Base-by-base conservation (phyloP, 2,329 filamentous ascomycete species). In the Teratosphaeria gauchensis region DNA sequence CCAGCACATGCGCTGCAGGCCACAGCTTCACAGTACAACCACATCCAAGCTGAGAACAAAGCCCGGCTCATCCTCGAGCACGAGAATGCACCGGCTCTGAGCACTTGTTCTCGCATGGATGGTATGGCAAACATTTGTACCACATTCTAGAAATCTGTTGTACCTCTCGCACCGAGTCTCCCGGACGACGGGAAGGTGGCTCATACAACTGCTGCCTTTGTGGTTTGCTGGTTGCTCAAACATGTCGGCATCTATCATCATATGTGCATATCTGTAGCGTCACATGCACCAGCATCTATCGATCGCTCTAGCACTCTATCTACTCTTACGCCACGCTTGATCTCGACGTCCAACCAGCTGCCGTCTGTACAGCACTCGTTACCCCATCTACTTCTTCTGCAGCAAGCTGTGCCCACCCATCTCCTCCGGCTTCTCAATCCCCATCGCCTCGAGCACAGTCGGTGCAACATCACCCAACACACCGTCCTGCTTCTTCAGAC, bases 391-490 rank as follows among this genome's bases (percentile, higher is more conserved):
- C 38, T 48, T 30, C 84, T 90, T 95, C 70, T 91, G 77, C 67
- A 99, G 80, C 70, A 99, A 81, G 76, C 85, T 95, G 71, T 80
- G 78, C 60, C 94, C 92, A 59, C 88, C 89, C 94, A 99, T 99
- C 75, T 92, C 92, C 69, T 89, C 84, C 4, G 94, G 92, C 74
- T 95, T 85, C 54, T 89, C 84, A 61, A 99, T 80, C 33, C 94
- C 94, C 92, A 99, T 96, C 70, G 86, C 85, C 5, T 85, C 88
- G 51, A 99, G 82, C 60, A 99, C 75, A 16, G 94, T 99, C n/a
- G 94, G 94, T 7, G 94, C 94, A 35, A 99, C 94, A 71, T 99
- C 94, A 61, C 94, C 94, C 24, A 99, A 82, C n/a, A 99, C 94
- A 70, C 91, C 92, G 61, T 86, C 85, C 59, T 84, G 81, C 78